Percentiles rank a stretch among this genome's conserved stretches.
These are phyloP conservation scores for Aspergillus leporis DNA, from an alignment of 495 filamentous ascomycete genomes.

Conservation along the genomic window DNA sequence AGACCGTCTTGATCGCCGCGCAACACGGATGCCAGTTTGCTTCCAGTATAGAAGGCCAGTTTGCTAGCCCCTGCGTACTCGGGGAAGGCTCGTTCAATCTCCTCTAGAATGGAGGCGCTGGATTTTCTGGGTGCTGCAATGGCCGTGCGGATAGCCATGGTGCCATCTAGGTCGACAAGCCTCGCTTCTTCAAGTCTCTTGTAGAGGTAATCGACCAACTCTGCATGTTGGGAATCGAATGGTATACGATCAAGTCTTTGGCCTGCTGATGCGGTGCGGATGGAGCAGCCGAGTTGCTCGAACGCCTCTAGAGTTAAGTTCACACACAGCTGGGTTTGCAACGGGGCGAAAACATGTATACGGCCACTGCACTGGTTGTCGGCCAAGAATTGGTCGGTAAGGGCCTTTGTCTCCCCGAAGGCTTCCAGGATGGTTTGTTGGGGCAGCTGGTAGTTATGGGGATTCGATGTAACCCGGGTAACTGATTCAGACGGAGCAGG, in stretches of 20 bases:
- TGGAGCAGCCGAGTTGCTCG: constrained; percentile 37
- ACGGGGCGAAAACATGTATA: constrained; percentile 25
- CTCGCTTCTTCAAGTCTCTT: constrained; percentile 41
- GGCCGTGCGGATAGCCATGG: constrained; percentile 39
- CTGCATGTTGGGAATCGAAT: constrained; percentile 31
- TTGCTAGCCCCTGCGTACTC: constrained; percentile 38
- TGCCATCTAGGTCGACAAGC: constrained; percentile 37
- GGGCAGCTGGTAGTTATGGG: constrained; percentile 10
- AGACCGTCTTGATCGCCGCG: constrained; percentile 46
- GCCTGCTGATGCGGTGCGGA: constrained; percentile 33
- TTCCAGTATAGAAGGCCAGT: constrained; percentile 46
- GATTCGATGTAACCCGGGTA: constrained; percentile 12
- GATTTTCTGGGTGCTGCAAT: constrained; percentile 32
- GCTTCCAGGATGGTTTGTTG: constrained; percentile 16
- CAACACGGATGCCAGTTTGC: constrained; percentile 41
- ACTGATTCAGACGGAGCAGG: constrained; percentile 4
- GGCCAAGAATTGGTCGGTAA: constrained; percentile 40
- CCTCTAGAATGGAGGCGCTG: constrained; percentile 34
- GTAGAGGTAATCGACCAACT: constrained; percentile 42
- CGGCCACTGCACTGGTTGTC: constrained; percentile 39
- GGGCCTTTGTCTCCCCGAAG: constrained; percentile 30
- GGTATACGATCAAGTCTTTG: constrained; percentile 35
- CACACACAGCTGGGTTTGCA: constrained; percentile 38
- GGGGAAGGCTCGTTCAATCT: constrained; percentile 37
- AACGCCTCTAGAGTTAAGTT: constrained; percentile 46